phyloP scores from a whole-genome alignment of 345 rosid species.

The Nephelium lappaceum region DNA sequence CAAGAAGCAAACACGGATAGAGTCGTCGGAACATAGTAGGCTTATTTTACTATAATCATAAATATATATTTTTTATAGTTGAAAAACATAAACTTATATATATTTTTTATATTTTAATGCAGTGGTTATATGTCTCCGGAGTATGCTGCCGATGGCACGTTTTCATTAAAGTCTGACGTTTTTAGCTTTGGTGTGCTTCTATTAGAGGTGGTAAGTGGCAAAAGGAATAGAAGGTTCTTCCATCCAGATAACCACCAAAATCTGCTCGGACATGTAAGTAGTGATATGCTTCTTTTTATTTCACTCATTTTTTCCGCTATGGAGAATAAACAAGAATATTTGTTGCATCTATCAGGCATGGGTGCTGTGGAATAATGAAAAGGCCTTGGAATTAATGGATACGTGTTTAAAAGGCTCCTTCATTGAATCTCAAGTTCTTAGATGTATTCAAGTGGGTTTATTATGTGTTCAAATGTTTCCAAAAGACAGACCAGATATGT shows the following conservation, averaged over 20 bases:
- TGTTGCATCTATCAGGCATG: slow-evolving; percentile 23
- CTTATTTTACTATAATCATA: background rate
- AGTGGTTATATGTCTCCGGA: slow-evolving; percentile 22
- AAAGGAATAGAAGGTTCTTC: slow-evolving; percentile 5
- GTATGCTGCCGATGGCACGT: background rate
- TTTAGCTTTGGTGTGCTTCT: slow-evolving; percentile 20
- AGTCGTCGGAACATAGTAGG: slow-evolving; percentile 21
- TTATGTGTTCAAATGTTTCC: slow-evolving; percentile 12
- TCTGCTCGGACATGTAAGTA: slow-evolving; percentile 22
- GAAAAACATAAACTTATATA: background rate
- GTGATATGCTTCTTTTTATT: too few species aligned
- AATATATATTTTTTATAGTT: background rate
- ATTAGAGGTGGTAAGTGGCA: slow-evolving; percentile 14
- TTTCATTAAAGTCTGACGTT: background rate
- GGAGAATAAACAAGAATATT: background rate
- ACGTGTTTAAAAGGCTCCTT: background rate
- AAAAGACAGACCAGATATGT: slow-evolving; percentile 12
- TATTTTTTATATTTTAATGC: background rate
- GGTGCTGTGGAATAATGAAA: slow-evolving; percentile 5
- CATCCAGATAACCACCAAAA: slow-evolving; percentile 10
- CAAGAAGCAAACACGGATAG: slow-evolving; percentile 3
- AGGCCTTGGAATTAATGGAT: slow-evolving; percentile 10
- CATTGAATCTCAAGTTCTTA: background rate
- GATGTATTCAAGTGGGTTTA: slow-evolving; percentile 5
- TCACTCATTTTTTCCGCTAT: background rate